Base-by-base conservation (phyloP, 2,329 filamentous ascomycete species). In the Aureobasidium subglaciale region DNA sequence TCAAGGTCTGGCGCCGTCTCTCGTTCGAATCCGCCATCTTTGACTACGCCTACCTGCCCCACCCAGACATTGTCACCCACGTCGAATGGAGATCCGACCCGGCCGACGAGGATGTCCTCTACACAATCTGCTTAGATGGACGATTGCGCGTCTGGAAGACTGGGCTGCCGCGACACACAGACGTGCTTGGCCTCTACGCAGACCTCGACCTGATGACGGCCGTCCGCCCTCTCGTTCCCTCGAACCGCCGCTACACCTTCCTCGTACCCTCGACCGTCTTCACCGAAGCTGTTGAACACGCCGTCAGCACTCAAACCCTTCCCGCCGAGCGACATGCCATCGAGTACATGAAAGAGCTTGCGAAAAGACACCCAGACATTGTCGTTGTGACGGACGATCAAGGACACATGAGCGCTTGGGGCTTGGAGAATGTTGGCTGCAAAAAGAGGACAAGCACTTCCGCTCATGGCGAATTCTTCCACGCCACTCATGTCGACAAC, bases 1-100 rank as follows among this genome's bases (percentile, higher is more conserved):
- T 95, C 62, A 97, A 99, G 72, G 81, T 97, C 63, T 99, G 95
- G 93, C 83, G 90, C 60, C 82, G 92, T 53, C 75, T 95, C 22
- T 87, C 87, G 8, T 96, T 92, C 67, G 90, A 90, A 57, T 87
- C 95, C 62, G 86, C 90, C 35, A 81, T 87, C 56, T 97, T 97
- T 70, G 92, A 97, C 64, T 85, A 95, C 64, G 85, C 85, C 25
- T 97, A 97, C 70, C 82, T 99, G 1, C 78, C 84, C n/a, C 93
- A 99, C 68, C 88, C 90, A 1, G 78, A 81, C 24, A 73, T 85
- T 1, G 84, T 99, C n/a, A 92, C 88, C 3, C 84, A 82, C 58
- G 73, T 96, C 58, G 85, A 92, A 67, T 99, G 95, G 95, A 82
- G 83, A 5, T 82, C 83, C 59, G 58, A 62, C 9, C 73, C 83